Percentiles rank a stretch among this genome's conserved stretches.
Evolutionary conservation across 129 eudicot species (phyloP).

Genomic region (Oenanthe sinensis): DNA sequence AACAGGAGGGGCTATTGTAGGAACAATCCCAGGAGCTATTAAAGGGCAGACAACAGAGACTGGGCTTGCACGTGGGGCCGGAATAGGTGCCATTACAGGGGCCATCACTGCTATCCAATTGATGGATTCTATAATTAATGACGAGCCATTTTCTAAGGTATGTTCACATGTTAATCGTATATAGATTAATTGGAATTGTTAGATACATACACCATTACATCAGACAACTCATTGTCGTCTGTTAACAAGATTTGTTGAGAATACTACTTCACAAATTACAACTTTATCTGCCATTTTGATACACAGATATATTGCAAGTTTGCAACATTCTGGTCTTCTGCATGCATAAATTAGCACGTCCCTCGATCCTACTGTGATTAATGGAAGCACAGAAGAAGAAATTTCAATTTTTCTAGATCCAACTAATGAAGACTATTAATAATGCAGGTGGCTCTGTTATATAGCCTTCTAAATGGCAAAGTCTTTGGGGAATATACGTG

Average conservation of each 20-base stretch:
- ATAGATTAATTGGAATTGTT: background rate
- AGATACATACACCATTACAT: background rate
- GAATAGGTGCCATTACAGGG: slow-evolving; percentile 62
- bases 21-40: slow-evolving; percentile 59
- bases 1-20: slow-evolving; percentile 67
- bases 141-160: slow-evolving; percentile 80
- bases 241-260: background rate
- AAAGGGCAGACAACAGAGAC: slow-evolving; percentile 80
- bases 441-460: slow-evolving; percentile 55
- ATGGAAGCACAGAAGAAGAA: background rate
- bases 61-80: slow-evolving; percentile 62
- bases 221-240: background rate
- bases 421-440: background rate
- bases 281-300: background rate
- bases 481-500: slow-evolving; percentile 73
- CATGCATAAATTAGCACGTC: background rate
- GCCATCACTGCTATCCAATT: slow-evolving; percentile 69
- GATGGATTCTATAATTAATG: slow-evolving; percentile 51
- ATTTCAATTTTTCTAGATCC: background rate
- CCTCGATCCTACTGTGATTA: background rate
- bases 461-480: slow-evolving; percentile 74
- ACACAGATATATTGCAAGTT: background rate
- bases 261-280: background rate
- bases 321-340: background rate
- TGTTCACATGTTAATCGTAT: background rate